Evolutionary conservation across 2,329 filamentous ascomycete genomes (phyloP), one percentile per base, ranked within the genome.

Genomic region (Apiospora koreana): DNA sequence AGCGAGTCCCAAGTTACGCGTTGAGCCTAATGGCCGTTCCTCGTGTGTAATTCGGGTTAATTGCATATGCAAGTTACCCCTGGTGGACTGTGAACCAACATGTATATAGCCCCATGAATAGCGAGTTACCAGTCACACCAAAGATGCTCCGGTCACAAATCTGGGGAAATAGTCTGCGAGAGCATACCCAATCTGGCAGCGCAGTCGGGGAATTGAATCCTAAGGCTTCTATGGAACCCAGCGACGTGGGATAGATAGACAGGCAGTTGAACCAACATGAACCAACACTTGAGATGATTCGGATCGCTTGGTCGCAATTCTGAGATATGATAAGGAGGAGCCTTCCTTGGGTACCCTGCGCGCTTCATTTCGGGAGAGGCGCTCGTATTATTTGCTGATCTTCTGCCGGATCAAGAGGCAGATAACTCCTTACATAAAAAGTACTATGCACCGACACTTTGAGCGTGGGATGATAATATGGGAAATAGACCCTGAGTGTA

Each of bases 61-160:
- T 38, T 62, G 54, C 54, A 62, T 62, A 62, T 62, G 54, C 54
- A 38, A 62, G 31, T 62, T 62, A n/a, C 28, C 54, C 54, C 54
- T 12, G n/a, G 54, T 31, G 48, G 16, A 12, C 50, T n/a, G 31
- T 62, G 54, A 62, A 38, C 54, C 54, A 62, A 38, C 54, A 62
- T 62, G 54, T 31, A 62, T 38, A 35, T 58, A 62, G 54, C 21
- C 9, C 28, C 54, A 38, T n/a, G 31, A 38, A 2, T 18, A n/a
- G 2, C 18, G 14, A 38, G 8, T 38, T 62, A 62, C 21, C 54
- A 62, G 48, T 28, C 48, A 46, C 23, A 62, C 28, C 18, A 35
- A 62, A 62, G 18, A 21, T 12, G 18, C 31, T 31, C 28, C 9
- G 18, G 54, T n/a, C 54, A 38, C 31, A 31, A 38, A 62, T 38